These are phyloP conservation scores for Chromera velia DNA, from an alignment of 73 alveolate species.

Conservation along the genomic window DNA sequence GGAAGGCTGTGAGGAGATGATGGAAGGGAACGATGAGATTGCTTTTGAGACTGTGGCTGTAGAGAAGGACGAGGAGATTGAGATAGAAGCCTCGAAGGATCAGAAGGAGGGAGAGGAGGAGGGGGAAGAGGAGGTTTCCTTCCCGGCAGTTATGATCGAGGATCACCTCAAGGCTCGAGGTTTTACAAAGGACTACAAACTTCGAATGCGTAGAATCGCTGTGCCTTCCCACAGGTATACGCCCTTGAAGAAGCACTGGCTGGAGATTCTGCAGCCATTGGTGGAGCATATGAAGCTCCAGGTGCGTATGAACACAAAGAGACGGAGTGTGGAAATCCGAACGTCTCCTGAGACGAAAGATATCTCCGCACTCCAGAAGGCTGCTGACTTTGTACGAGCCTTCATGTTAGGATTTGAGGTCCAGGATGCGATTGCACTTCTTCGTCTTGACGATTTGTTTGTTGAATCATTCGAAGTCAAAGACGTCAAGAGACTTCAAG, in stretches of 20 bases:
- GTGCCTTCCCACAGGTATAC: slow-evolving; percentile 92
- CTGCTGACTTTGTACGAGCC: slow-evolving; percentile 90
- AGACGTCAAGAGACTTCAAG: slow-evolving; percentile 86
- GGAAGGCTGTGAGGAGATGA: too few relatives aligned
- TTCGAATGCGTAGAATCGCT: slow-evolving; percentile 77
- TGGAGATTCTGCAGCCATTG: slow-evolving; percentile 81
- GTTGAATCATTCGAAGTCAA: slow-evolving; percentile 89
- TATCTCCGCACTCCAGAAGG: slow-evolving; percentile 80
- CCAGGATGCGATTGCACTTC: slow-evolving; percentile 90
- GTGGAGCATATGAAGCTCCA: slow-evolving; percentile 96
- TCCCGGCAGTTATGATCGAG: too few relatives aligned
- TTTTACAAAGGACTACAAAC: too few relatives aligned
- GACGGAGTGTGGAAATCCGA: slow-evolving; percentile 81
- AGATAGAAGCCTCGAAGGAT: too few relatives aligned
- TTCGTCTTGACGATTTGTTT: slow-evolving; percentile 92
- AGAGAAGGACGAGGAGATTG: too few relatives aligned
- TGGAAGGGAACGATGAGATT: too few relatives aligned
- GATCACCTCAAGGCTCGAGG: too few relatives aligned
- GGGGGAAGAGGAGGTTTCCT: too few relatives aligned
- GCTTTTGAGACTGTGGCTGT: too few relatives aligned
- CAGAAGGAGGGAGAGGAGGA: too few relatives aligned
- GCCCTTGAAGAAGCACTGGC: slow-evolving; percentile 89
- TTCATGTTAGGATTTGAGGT: slow-evolving; percentile 96
- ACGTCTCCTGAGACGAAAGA: slow-evolving; percentile 82
- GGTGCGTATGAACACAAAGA: slow-evolving; percentile 90